Percentiles rank a stretch among this genome's conserved stretches.
These are phyloP conservation scores for Leccinum fuscescens DNA, from an alignment of 1,284 basidiomycete species.

Conservation along the genomic window DNA sequence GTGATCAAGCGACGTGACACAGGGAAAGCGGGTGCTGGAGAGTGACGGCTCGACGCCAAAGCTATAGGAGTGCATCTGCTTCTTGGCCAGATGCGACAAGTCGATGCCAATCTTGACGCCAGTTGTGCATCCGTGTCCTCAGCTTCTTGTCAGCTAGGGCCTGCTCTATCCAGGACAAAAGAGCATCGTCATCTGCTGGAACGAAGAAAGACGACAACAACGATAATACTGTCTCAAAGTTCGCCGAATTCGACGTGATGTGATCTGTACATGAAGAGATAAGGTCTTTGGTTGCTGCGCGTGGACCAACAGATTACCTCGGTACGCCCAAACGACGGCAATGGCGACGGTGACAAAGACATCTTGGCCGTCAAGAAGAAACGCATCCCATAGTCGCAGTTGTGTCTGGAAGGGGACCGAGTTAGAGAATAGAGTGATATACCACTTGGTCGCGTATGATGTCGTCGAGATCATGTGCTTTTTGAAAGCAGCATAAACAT, in stretches of 20 bases:
- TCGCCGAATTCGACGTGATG: constrained; percentile 72
- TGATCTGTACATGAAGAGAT: constrained; percentile 55
- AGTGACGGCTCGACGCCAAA: background rate
- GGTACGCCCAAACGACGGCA: constrained; percentile 87
- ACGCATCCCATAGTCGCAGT: constrained; percentile 92
- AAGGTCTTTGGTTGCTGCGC: background rate
- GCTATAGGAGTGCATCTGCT: constrained; percentile 60
- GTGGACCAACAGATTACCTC: constrained; percentile 49
- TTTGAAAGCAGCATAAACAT: constrained; percentile 82
- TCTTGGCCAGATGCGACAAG: constrained; percentile 69
- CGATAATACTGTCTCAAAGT: constrained; percentile 88
- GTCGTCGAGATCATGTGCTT: constrained; percentile 89
- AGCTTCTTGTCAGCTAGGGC: constrained; percentile 71
- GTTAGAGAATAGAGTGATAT: constrained; percentile 95
- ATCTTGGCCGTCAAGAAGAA: constrained; percentile 88
- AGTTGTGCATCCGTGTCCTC: constrained; percentile 62
- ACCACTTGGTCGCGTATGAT: constrained; percentile 98
- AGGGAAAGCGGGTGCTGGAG: background rate
- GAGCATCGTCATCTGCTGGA: constrained; percentile 80
- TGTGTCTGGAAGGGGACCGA: constrained; percentile 96
- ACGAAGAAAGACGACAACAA: constrained; percentile 90
- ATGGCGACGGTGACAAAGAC: constrained; percentile 83
- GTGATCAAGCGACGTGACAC: constrained; percentile 11
- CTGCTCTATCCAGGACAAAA: constrained; percentile 79
- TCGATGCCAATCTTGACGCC: constrained; percentile 71